phyloP scores from a whole-genome alignment of 805 yeast genomes.

The Yarrowia hollandica region DNA sequence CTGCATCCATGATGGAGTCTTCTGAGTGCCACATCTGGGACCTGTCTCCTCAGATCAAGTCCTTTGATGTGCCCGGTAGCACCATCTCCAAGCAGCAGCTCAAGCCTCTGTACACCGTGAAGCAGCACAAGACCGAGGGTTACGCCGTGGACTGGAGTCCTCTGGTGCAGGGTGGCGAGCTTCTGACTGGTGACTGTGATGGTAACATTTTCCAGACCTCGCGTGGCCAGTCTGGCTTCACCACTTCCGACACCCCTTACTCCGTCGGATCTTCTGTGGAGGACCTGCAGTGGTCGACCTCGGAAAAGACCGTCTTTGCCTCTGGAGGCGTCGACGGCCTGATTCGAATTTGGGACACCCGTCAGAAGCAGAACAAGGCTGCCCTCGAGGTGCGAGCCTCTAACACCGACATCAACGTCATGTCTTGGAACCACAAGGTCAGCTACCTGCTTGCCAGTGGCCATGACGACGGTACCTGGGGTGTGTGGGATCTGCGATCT shows the following conservation, averaged over 20 bases:
- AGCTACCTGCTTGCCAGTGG: slow-evolving; percentile 90
- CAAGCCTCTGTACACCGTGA: slow-evolving; percentile 78
- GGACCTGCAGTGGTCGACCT: slow-evolving; percentile 94
- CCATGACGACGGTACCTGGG: slow-evolving; percentile 97
- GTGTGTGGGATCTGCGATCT: slow-evolving; percentile 94
- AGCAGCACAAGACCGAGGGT: slow-evolving; percentile 94
- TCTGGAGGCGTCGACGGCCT: slow-evolving; percentile 90
- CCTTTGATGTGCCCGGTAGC: slow-evolving; percentile 87
- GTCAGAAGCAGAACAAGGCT: slow-evolving; percentile 88
- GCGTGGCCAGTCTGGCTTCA: slow-evolving; percentile 75
- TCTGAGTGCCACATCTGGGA: slow-evolving; percentile 90
- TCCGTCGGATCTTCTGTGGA: slow-evolving; percentile 71
- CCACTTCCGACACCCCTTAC: slow-evolving; percentile 81
- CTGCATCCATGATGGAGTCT: slow-evolving; percentile 85
- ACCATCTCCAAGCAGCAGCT: slow-evolving; percentile 73
- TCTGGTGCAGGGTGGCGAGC: slow-evolving; percentile 69
- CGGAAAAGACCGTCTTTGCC: slow-evolving; percentile 93
- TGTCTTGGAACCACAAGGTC: slow-evolving; percentile 90
- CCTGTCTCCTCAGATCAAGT: slow-evolving; percentile 70
- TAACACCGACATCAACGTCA: slow-evolving; percentile 82
- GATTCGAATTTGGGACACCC: slow-evolving; percentile 93
- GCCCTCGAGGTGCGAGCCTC: slow-evolving; percentile 84
- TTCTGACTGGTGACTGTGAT: slow-evolving; percentile 83
- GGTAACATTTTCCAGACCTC: slow-evolving; percentile 81
- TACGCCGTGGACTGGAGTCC: slow-evolving; percentile 98